These are phyloP conservation scores for Yamadazyma jaroonii DNA, from an alignment of 1,139 yeast species.

Conservation along the genomic window DNA sequence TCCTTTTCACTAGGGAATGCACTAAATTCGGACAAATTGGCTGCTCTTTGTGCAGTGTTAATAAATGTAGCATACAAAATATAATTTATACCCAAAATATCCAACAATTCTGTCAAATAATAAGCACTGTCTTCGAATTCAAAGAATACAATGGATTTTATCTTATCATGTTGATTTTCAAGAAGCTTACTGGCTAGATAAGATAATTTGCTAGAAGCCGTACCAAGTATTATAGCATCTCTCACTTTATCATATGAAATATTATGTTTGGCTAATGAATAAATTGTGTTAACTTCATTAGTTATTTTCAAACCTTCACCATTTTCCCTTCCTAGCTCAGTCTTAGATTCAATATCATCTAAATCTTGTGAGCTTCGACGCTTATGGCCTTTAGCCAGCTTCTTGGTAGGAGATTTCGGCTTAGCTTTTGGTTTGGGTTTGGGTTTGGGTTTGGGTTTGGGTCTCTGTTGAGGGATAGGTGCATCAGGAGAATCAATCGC, in stretches of 20 bases:
- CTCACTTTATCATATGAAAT: conserved; percentile 22
- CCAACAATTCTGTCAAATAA: conserved; percentile 62
- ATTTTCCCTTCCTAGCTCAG: conserved; percentile 15
- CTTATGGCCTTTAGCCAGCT: conserved; percentile 3
- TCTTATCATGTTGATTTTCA: conserved; percentile 43
- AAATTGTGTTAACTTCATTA: conserved; percentile 15
- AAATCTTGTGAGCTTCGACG: conserved; percentile 7
- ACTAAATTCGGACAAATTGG: conserved; percentile 52
- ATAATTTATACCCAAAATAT: conserved; percentile 57
- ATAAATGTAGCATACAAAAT: conserved; percentile 64
- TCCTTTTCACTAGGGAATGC: conserved; percentile 25
- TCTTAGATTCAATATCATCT: conserved; percentile 2
- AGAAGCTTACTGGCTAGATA: conserved; percentile 53
- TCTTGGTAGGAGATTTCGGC: neutral
- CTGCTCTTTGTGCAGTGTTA: conserved; percentile 47
- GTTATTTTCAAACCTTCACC: conserved; percentile 21
- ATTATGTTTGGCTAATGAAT: conserved; percentile 14
- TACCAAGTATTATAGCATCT: conserved; percentile 47
- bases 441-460: conserved; percentile 1
- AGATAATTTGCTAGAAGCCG: conserved; percentile 61
- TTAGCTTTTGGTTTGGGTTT: conserved; percentile 1
- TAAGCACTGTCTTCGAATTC: conserved; percentile 73
- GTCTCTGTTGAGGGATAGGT: neutral
- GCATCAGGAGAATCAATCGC: conserved; percentile 12
- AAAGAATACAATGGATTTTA: conserved; percentile 62